A percentile compares a stretch with the other conserved stretches of the same genome.
These are phyloP conservation scores for Sporothrix dimorphospora DNA, from an alignment of 2,329 filamentous ascomycete species.

Conservation along the genomic window DNA sequence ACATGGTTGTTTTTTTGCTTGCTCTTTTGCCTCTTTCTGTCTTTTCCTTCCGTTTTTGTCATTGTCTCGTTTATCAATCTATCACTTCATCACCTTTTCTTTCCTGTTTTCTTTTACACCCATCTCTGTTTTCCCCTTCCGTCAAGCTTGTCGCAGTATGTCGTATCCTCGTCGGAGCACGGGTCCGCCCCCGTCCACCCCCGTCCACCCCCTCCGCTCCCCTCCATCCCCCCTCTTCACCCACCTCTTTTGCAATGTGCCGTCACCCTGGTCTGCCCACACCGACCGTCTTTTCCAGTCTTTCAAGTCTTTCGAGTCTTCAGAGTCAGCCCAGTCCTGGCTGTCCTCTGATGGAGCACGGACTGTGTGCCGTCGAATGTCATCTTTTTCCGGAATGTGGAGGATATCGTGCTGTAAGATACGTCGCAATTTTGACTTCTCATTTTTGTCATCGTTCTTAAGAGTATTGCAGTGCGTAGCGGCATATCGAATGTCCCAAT, in stretches of 20 bases:
- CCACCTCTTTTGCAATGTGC: background rate
- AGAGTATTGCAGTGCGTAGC: no score
- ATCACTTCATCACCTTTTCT: no score
- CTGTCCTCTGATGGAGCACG: background rate
- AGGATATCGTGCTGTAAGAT: no score
- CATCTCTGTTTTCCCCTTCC: background rate
- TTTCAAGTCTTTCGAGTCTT: no score
- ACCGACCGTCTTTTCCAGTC: slow-evolving; percentile 1
- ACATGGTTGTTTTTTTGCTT: background rate
- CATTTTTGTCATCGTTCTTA: no score
- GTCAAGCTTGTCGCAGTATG: background rate
- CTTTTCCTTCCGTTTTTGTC: background rate
- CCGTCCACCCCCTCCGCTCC: background rate
- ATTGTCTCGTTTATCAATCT: background rate
- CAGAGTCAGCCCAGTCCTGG: no score
- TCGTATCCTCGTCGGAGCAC: slow-evolving; percentile 9
- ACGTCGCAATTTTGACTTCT: no score
- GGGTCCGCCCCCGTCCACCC: background rate
- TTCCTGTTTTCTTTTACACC: background rate
- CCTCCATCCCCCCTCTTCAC: background rate
- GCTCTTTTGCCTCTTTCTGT: background rate
- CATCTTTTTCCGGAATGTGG: background rate
- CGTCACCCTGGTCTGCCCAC: background rate
- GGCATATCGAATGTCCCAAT: no score
- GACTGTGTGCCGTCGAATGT: background rate